Percentiles rank a stretch among this genome's conserved stretches.
Evolutionary conservation across 352 stramenopile genomes (phyloP).

Genomic region (Phytophthora pseudosyringae): DNA sequence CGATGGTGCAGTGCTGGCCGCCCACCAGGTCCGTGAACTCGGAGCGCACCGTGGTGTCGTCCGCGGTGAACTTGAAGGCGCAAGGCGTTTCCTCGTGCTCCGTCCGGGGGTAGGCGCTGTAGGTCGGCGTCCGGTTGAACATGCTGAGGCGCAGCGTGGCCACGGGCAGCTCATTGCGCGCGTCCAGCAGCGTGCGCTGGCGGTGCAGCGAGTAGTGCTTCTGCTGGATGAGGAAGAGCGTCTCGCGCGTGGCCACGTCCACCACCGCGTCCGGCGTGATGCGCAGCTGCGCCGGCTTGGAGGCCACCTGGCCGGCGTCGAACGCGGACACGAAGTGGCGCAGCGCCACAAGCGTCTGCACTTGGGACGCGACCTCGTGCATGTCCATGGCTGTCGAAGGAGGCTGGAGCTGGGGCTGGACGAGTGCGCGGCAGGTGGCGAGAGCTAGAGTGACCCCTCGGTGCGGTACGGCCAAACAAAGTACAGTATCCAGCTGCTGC

Average conservation of each 20-base stretch:
- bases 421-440: not conserved
- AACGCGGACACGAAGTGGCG: conserved; percentile 48
- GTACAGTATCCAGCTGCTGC: conserved; percentile 1
- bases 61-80: conserved; percentile 43
- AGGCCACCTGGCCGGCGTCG: conserved; percentile 34
- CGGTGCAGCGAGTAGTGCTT: conserved; percentile 45
- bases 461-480: conserved; percentile 6
- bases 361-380: conserved; percentile 35
- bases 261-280: conserved; percentile 31
- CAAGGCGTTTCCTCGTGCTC: conserved; percentile 48
- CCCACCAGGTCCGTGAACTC: conserved; percentile 48
- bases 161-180: conserved; percentile 37
- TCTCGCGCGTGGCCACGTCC: conserved; percentile 31
- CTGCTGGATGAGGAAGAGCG: conserved; percentile 35
- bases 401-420: too few species aligned
- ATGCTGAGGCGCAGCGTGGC: conserved; percentile 42
- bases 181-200: conserved; percentile 45
- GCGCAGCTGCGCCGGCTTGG: conserved; percentile 32
- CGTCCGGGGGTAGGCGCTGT: conserved; percentile 43
- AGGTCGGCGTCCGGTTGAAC: conserved; percentile 43
- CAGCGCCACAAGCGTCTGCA: conserved; percentile 45
- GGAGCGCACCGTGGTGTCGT: conserved; percentile 34
- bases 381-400: conserved; percentile 29
- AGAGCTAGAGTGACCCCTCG: conserved; percentile 9
- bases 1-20: conserved; percentile 38